Percentiles rank a stretch among this genome's conserved stretches.
phyloP scores from a whole-genome alignment of 78 protist species.

The Cyanophora paradoxa region DNA sequence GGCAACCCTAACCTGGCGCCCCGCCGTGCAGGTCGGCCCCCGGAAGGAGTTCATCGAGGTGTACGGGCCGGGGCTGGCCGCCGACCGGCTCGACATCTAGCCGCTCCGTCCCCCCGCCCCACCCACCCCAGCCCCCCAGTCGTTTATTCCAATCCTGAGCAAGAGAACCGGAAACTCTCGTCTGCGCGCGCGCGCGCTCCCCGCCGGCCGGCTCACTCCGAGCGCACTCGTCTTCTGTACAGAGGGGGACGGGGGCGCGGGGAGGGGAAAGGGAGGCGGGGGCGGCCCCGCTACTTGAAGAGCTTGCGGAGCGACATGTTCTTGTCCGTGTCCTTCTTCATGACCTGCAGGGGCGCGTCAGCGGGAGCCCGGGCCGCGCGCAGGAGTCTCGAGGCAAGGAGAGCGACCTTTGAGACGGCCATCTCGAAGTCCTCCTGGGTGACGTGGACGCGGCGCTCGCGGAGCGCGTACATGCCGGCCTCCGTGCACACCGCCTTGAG shows the following conservation, averaged over 20 bases:
- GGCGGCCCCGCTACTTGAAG: too few relatives aligned
- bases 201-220: too few relatives aligned
- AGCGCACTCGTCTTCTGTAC: too few relatives aligned
- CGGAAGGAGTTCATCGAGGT: slow-evolving; percentile 9
- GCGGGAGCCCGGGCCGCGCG: neutral
- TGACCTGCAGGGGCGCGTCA: slow-evolving; percentile 14
- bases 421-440: slow-evolving; percentile 97
- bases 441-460: slow-evolving; percentile 77
- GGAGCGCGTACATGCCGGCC: slow-evolving; percentile 98
- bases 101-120: too few relatives aligned
- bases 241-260: too few relatives aligned
- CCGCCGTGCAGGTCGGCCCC: slow-evolving; percentile 1
- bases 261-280: too few relatives aligned
- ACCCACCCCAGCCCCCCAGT: too few relatives aligned
- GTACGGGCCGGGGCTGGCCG: neutral
- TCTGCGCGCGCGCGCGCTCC: too few relatives aligned
- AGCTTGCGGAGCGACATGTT: slow-evolving; percentile 85
- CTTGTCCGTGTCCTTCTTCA: slow-evolving; percentile 90
- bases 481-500: slow-evolving; percentile 93
- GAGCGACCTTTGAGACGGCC: slow-evolving; percentile 95
- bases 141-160: too few relatives aligned
- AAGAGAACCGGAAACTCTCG: too few relatives aligned
- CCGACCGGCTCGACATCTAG: neutral
- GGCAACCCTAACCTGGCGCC: too few relatives aligned
- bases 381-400: neutral